Percentiles rank a stretch among this genome's conserved stretches.
Conservation (phyloP, 306 rosid species). For the Dalbergia cochinchinensis region DNA sequence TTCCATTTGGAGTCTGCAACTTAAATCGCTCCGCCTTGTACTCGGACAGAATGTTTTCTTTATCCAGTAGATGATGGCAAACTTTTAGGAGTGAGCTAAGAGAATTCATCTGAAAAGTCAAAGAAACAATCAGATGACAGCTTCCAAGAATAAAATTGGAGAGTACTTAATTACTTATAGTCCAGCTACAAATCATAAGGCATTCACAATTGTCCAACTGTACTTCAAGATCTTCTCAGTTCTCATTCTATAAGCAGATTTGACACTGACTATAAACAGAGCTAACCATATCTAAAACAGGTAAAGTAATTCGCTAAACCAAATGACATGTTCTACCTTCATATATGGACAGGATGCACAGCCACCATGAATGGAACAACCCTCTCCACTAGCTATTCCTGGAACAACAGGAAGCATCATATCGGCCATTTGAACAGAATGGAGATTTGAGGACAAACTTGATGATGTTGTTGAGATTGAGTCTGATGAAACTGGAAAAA, state of each 20-base stretch:
- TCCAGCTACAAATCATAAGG: background rate
- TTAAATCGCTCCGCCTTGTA: conserved; percentile 79
- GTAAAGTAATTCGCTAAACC: background rate
- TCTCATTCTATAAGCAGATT: background rate
- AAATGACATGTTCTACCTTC: conserved; percentile 70
- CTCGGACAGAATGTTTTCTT: conserved; percentile 54
- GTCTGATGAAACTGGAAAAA: conserved; percentile 95
- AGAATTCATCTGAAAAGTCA: conserved; percentile 84
- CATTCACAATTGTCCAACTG: background rate
- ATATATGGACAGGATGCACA: conserved; percentile 99
- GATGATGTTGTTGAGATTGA: conserved; percentile 75
- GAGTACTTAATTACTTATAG: background rate
- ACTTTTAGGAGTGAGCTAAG: conserved; percentile 87
- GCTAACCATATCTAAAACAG: conserved; percentile 27
- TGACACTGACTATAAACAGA: conserved; percentile 15
- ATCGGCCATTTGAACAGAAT: conserved; percentile 59
- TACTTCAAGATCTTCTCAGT: conserved; percentile 18
- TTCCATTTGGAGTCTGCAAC: conserved; percentile 83
- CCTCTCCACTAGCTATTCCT: conserved; percentile 91
- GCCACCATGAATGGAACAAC: conserved; percentile 95
- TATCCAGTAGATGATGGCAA: conserved; percentile 70
- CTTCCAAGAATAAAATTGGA: conserved; percentile 35
- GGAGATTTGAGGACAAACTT: conserved; percentile 52
- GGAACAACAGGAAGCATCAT: conserved; percentile 75
- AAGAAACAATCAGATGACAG: conserved; percentile 44